A percentile compares a stretch with the other conserved stretches of the same genome.
Conservation (phyloP, 768 basidiomycete species). For the Lactarius tabidus region DNA sequence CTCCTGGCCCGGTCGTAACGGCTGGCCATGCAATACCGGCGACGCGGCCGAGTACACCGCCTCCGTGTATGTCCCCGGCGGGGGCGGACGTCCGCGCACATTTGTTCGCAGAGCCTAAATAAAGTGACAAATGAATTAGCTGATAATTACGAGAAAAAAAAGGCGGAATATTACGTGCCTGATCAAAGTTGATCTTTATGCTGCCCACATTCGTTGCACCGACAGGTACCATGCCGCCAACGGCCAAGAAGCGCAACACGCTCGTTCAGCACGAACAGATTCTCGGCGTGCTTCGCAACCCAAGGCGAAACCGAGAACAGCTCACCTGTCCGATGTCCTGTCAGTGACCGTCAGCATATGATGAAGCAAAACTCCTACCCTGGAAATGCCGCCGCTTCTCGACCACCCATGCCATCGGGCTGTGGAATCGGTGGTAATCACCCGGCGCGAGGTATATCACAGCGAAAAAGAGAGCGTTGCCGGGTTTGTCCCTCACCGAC, state of each 20-base stretch:
- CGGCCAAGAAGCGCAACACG: constrained; percentile 91
- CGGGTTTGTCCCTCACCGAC: constrained; percentile 51
- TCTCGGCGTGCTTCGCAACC: constrained; percentile 86
- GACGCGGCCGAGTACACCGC: constrained; percentile 88
- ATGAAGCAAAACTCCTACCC: constrained; percentile 42
- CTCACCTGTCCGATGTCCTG: constrained; percentile 51
- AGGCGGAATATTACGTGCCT: constrained; percentile 39
- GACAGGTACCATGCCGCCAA: constrained; percentile 96
- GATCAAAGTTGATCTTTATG: constrained; percentile 94
- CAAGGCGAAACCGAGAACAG: constrained; percentile 95
- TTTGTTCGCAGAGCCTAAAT: constrained; percentile 85
- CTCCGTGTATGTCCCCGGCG: constrained; percentile 85
- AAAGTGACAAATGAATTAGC: constrained; percentile 2
- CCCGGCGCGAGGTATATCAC: constrained; percentile 98
- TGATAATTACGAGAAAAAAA: background rate
- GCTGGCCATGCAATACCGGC: constrained; percentile 80
- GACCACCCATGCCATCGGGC: constrained; percentile 94
- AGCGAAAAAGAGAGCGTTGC: constrained; percentile 84
- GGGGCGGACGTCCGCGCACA: constrained; percentile 64
- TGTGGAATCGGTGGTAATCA: constrained; percentile 98
- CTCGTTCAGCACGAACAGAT: constrained; percentile 97
- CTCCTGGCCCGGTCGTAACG: constrained; percentile 83
- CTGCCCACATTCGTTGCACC: constrained; percentile 98
- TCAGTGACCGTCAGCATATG: background rate
- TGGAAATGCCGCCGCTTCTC: constrained; percentile 94